These are phyloP conservation scores for Globisporangium heterothallicum DNA, from an alignment of 352 stramenopile genomes.

Conservation along the genomic window DNA sequence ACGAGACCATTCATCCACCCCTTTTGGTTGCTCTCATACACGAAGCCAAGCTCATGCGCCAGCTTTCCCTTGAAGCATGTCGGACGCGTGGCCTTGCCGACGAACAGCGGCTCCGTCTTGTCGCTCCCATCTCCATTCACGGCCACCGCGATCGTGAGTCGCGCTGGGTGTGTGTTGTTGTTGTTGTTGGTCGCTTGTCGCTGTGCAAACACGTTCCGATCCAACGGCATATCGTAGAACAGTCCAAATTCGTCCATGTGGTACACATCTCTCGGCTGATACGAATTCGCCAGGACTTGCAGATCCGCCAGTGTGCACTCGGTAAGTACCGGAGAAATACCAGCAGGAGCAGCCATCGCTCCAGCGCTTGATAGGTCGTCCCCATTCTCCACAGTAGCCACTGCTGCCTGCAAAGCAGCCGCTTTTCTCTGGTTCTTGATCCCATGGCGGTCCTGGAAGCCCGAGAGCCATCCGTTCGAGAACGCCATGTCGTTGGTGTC, in stretches of 20 bases:
- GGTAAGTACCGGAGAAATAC: too few species aligned
- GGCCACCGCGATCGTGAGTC: slow-evolving; percentile 13
- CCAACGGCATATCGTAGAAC: slow-evolving; percentile 14
- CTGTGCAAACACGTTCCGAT: not conserved
- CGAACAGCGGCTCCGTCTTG: slow-evolving; percentile 15
- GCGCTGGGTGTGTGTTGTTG: slow-evolving; percentile 1
- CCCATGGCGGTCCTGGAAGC: slow-evolving; percentile 45
- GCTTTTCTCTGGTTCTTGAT: slow-evolving; percentile 8
- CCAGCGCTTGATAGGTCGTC: too few species aligned
- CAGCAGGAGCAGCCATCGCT: not conserved
- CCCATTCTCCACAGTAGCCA: too few species aligned
- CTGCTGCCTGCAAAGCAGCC: not conserved
- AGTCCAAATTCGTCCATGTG: slow-evolving; percentile 20
- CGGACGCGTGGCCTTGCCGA: slow-evolving; percentile 9
- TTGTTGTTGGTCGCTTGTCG: not conserved
- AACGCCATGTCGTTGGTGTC: slow-evolving; percentile 33
- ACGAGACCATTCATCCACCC: slow-evolving; percentile 15
- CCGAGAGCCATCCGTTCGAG: slow-evolving; percentile 57
- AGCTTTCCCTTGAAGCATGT: slow-evolving; percentile 12
- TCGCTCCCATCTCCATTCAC: slow-evolving; percentile 15
- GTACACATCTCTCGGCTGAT: slow-evolving; percentile 16
- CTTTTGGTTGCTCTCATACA: slow-evolving; percentile 18
- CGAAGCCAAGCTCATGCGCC: slow-evolving; percentile 15
- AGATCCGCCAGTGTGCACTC: slow-evolving; percentile 6
- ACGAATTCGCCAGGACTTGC: slow-evolving; percentile 6